A percentile compares a stretch with the other conserved stretches of the same genome.
Conservation (phyloP, 2,329 filamentous ascomycete genomes). For the Boeremia lycopersici region DNA sequence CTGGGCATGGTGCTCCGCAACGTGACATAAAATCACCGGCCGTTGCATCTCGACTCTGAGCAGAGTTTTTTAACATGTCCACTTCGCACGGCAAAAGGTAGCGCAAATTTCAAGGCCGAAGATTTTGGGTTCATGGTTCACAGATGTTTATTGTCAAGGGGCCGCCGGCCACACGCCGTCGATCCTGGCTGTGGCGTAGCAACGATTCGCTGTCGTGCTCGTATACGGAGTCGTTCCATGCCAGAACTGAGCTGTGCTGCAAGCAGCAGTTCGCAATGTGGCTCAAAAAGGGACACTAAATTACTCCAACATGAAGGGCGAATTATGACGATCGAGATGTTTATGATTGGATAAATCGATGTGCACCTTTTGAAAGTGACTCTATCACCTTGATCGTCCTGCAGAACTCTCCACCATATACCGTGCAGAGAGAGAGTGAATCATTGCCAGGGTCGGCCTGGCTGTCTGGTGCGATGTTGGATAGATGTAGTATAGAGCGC, state of each 20-base stretch:
- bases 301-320: background rate
- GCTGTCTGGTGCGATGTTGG: conserved; percentile 25
- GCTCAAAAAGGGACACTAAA: background rate
- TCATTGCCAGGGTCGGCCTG: conserved; percentile 17
- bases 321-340: conserved; percentile 10
- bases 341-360: conserved; percentile 15
- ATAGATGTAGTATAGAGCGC: conserved; percentile 30
- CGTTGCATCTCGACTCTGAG: conserved; percentile 1
- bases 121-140: background rate
- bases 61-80: conserved; percentile 1
- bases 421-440: conserved; percentile 20
- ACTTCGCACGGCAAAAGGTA: background rate
- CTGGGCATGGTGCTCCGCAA: conserved; percentile 7
- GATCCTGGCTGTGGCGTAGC: conserved; percentile 20
- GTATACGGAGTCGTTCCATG: conserved; percentile 1
- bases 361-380: conserved; percentile 2
- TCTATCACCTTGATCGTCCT: background rate
- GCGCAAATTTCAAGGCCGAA: background rate
- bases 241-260: background rate
- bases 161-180: conserved; percentile 13
- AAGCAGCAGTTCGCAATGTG: background rate
- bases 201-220: conserved; percentile 20
- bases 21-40: conserved; percentile 7
- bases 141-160: conserved; percentile 6
- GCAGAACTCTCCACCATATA: background rate